A percentile compares a stretch with the other conserved stretches of the same genome.
phyloP scores from a whole-genome alignment of 2,329 filamentous ascomycete species.

The Alternaria sp. region DNA sequence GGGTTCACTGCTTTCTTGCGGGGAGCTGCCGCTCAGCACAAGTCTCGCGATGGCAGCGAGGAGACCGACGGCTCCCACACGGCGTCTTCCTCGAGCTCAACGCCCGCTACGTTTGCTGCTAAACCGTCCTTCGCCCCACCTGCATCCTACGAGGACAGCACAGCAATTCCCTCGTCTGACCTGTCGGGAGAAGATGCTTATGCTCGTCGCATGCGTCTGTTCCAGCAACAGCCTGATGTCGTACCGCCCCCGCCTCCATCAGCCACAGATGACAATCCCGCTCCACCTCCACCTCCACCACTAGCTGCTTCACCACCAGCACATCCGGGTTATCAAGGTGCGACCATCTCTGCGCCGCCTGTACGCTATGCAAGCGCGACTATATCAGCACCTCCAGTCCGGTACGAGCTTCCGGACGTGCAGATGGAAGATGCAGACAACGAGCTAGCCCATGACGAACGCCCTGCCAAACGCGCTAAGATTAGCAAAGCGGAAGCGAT shows the following conservation, averaged over 20 bases:
- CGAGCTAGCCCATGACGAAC: conserved; percentile 46
- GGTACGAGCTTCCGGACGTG: conserved; percentile 62
- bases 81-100: conserved; percentile 26
- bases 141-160: conserved; percentile 41
- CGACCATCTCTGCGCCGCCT: conserved; percentile 78
- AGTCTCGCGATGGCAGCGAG: conserved; percentile 25
- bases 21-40: conserved; percentile 25
- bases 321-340: conserved; percentile 50
- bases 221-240: conserved; percentile 21
- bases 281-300: conserved; percentile 30
- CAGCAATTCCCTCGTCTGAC: conserved; percentile 49
- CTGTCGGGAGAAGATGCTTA: conserved; percentile 35
- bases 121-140: conserved; percentile 60
- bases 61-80: conserved; percentile 19
- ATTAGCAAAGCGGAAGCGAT: conserved; percentile 73
- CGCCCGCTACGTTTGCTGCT: conserved; percentile 15
- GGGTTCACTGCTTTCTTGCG: conserved; percentile 39
- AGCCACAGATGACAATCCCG: conserved; percentile 20
- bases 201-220: conserved; percentile 33
- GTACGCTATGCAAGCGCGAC: conserved; percentile 73
- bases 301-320: conserved; percentile 55
- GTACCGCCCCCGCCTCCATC: conserved; percentile 27
- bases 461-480: conserved; percentile 51
- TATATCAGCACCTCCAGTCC: conserved; percentile 83
- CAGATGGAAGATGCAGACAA: conserved; percentile 23